Percentiles rank a stretch among this genome's conserved stretches.
Conservation (phyloP, 2,329 filamentous ascomycete genomes). For the Beauveria scarabaeidicola region DNA sequence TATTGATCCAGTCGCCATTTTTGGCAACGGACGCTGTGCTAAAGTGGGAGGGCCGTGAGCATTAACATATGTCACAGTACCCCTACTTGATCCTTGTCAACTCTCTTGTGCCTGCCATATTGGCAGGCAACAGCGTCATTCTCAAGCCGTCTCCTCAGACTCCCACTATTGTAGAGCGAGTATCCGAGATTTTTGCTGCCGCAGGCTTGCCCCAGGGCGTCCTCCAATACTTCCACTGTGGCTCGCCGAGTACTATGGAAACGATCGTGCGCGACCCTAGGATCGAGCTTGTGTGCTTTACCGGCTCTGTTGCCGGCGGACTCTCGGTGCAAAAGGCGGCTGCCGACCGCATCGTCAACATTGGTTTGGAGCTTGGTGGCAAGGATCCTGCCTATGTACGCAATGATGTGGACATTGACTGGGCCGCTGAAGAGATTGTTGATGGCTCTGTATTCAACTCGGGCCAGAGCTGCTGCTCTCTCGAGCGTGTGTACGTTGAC, state of each 20-base stretch:
- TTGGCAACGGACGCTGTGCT: slow-evolving; percentile 11
- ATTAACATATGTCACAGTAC: slow-evolving; percentile 49
- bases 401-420: slow-evolving; percentile 75
- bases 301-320: slow-evolving; percentile 82
- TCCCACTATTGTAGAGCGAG: slow-evolving; percentile 81
- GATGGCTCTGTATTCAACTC: slow-evolving; percentile 97
- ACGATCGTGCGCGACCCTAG: slow-evolving; percentile 67
- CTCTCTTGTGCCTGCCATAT: slow-evolving; percentile 81
- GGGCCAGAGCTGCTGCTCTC: slow-evolving; percentile 91
- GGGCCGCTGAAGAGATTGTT: slow-evolving; percentile 90
- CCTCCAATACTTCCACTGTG: slow-evolving; percentile 87
- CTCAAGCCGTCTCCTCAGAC: slow-evolving; percentile 94
- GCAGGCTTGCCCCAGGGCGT: slow-evolving; percentile 78
- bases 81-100: slow-evolving; percentile 92
- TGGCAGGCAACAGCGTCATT: slow-evolving; percentile 85
- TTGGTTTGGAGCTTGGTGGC: slow-evolving; percentile 85
- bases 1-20: not conserved
- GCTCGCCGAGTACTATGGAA: slow-evolving; percentile 68
- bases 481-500: slow-evolving; percentile 88
- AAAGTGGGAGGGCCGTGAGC: not conserved
- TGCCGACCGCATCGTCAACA: slow-evolving; percentile 71
- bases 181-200: slow-evolving; percentile 65
- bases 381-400: slow-evolving; percentile 92
- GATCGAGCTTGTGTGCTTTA: slow-evolving; percentile 82
- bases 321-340: slow-evolving; percentile 79